Percentiles rank a stretch among this genome's conserved stretches.
phyloP scores from a whole-genome alignment of 192 early-diverging fungal genomes.

The Piromyces sp. region DNA sequence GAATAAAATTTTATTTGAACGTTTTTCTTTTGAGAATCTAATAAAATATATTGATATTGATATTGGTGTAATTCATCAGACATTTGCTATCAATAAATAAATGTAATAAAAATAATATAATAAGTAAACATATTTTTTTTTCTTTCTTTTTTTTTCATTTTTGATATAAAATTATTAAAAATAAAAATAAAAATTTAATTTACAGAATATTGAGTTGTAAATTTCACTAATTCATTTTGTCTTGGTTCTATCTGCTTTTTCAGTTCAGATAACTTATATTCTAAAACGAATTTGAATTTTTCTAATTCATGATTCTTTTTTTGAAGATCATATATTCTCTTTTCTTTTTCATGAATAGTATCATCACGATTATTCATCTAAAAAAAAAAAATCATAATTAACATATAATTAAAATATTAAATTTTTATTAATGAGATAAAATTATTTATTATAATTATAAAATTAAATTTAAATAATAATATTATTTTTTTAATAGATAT shows the following conservation, averaged over 20 bases:
- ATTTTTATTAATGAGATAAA: too few species aligned
- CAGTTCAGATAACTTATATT: conserved; percentile 37
- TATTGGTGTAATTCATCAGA: neutral
- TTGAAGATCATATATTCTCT: conserved; percentile 35
- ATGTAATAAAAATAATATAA: too few species aligned
- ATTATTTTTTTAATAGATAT: too few species aligned
- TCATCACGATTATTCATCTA: conserved; percentile 40
- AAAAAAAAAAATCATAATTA: too few species aligned
- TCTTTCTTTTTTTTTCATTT: too few species aligned
- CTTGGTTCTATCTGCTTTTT: conserved; percentile 35
- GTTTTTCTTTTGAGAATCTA: neutral
- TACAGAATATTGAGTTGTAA: conserved; percentile 8
- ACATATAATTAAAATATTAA: too few species aligned
- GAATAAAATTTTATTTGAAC: neutral
- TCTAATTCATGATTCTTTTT: conserved; percentile 44
- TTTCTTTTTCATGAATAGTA: conserved; percentile 38
- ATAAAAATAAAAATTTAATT: neutral
- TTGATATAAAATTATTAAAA: too few species aligned
- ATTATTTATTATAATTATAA: neutral
- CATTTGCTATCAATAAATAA: neutral
- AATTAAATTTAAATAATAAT: neutral
- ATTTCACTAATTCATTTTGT: conserved; percentile 25
- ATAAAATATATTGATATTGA: neutral
- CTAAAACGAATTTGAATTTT: conserved; percentile 44
- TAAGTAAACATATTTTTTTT: too few species aligned